Percentiles rank a stretch among this genome's conserved stretches.
phyloP scores from a whole-genome alignment of 2,329 filamentous ascomycete genomes.

The Leptographium flavum region DNA sequence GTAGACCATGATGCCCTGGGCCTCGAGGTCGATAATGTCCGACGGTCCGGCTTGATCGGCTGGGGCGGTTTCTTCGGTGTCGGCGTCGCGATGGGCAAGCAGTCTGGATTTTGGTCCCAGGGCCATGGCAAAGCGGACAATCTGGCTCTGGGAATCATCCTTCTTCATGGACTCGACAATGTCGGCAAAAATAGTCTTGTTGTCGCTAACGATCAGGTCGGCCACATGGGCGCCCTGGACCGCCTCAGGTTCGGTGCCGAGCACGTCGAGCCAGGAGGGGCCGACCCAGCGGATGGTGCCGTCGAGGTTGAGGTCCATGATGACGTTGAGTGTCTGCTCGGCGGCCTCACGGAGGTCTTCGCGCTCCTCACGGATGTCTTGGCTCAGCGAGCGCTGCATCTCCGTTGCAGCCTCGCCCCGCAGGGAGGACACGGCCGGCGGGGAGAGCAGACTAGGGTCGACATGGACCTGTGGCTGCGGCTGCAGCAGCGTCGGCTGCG shows the following conservation, averaged over 20 bases:
- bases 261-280: conserved; percentile 86
- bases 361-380: conserved; percentile 83
- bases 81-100: conserved; percentile 25
- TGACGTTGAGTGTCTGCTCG: conserved; percentile 91
- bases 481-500: neutral
- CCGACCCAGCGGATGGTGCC: conserved; percentile 91
- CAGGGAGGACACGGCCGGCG: conserved; percentile 38
- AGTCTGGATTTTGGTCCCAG: conserved; percentile 58
- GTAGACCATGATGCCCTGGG: conserved; percentile 96
- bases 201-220: conserved; percentile 63
- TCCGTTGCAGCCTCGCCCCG: conserved; percentile 31
- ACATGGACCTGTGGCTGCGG: neutral
- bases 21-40: conserved; percentile 66
- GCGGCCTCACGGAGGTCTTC: conserved; percentile 91
- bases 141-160: conserved; percentile 85
- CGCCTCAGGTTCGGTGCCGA: conserved; percentile 61
- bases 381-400: conserved; percentile 59
- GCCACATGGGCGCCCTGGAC: conserved; percentile 67
- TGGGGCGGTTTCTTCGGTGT: too few species aligned
- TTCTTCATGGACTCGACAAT: conserved; percentile 79
- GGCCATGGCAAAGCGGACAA: conserved; percentile 65
- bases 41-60: conserved; percentile 23
- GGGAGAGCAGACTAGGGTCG: conserved; percentile 28
- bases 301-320: conserved; percentile 84
- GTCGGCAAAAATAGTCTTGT: conserved; percentile 67